Base-by-base conservation (phyloP, 495 filamentous ascomycete species). In the Penicillium silybi region DNA sequence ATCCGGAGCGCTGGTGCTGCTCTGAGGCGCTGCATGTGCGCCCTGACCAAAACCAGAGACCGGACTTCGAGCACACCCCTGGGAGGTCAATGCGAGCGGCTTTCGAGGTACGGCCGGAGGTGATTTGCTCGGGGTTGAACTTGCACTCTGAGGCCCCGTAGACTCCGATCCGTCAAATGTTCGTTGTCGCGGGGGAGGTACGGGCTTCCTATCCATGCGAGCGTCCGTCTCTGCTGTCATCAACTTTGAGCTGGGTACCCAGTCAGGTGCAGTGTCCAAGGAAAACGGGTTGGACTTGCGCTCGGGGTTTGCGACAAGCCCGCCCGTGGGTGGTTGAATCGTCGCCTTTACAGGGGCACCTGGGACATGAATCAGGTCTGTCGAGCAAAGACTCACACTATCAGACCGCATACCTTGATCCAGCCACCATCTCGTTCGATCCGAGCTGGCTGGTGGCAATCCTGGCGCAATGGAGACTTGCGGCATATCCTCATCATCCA, bases 381-480 rank as follows among this genome's bases (percentile, higher is more conserved):
- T 41, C 16, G 27, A 15, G n/a, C 23, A 37, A 19, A 49, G 16
- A 25, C 51, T 39, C 4, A 17, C 27, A 26, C 15, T 20, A 45
- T 48, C 34, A 42, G 44, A 26, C 10, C 2, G 49, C 64, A 47
- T 71, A 80, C 84, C 82, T 66, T 90, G 88, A 44, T 95, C 87
- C 23, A 97, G 74, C 93, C 93, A 98, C 93, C 93, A 98, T 70
- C 89, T 95, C 52, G 84, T 80, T 29, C 80, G 78, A 62, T 97
- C 91, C 4, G 91, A 95, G 64, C 92, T 97, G 15, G 95, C 87
- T 37, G 91, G 85, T 16, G 95, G 93, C 15, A 96, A 72, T 13
- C 85, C 89, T 2, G 86, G 84, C 54, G 90, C 83, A 49, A 93
- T 85, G 3, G 87, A 75, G 39, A 88, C 84, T 61, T 88, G 87